A percentile compares a stretch with the other conserved stretches of the same genome.
Evolutionary conservation across 345 rosid species (phyloP).

Genomic region (Dovyalis caffra): DNA sequence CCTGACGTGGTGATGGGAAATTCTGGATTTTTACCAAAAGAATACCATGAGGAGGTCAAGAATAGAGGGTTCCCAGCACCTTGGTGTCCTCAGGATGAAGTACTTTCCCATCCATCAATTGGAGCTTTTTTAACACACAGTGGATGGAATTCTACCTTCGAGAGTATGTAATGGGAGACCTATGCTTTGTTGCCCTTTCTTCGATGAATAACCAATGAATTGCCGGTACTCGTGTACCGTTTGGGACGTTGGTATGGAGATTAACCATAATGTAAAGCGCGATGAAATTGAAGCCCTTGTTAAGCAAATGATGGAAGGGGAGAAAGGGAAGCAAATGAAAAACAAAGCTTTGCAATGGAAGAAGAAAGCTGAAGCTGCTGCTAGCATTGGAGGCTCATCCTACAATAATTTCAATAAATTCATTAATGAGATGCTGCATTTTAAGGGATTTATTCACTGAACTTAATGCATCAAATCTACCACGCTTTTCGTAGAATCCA

Average conservation of each 20-base stretch:
- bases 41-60: slow-evolving; percentile 19
- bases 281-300: slow-evolving; percentile 21
- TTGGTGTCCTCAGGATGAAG: slow-evolving; percentile 36
- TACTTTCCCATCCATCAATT: slow-evolving; percentile 28
- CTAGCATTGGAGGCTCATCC: slow-evolving; percentile 3
- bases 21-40: slow-evolving; percentile 17
- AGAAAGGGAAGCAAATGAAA: slow-evolving; percentile 16
- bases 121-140: slow-evolving; percentile 36
- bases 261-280: slow-evolving; percentile 18
- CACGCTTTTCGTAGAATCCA: too few relatives aligned
- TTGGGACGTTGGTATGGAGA: slow-evolving; percentile 35
- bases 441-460: neutral
- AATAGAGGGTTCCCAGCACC: slow-evolving; percentile 26
- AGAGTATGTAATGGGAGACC: slow-evolving; percentile 22
- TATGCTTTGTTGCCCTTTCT: slow-evolving; percentile 35
- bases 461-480: too few relatives aligned
- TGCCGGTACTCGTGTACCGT: slow-evolving; percentile 23
- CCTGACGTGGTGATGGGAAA: slow-evolving; percentile 27
- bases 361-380: slow-evolving; percentile 7
- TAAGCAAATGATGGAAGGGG: slow-evolving; percentile 29
- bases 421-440: neutral
- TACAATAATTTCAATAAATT: neutral
- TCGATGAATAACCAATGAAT: slow-evolving; percentile 36
- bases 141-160: slow-evolving; percentile 37
- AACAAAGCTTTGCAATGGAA: neutral